Evolutionary conservation across 2,329 filamentous ascomycete genomes (phyloP), one percentile per base, ranked within the genome.

Genomic region (Talaromyces sp.): DNA sequence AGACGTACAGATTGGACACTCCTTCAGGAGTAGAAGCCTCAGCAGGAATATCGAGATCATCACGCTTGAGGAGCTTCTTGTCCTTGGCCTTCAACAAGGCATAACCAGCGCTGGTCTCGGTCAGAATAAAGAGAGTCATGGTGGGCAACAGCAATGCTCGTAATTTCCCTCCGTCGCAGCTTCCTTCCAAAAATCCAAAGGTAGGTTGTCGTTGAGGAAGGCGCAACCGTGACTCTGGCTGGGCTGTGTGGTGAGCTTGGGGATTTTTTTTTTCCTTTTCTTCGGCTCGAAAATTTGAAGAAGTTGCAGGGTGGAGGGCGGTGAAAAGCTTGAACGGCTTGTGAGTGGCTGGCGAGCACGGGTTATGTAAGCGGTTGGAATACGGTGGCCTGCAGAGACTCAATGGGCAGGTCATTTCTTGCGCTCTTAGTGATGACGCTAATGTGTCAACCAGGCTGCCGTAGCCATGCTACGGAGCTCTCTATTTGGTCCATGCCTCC

Each of bases 31-130:
- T 90, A 70, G 88, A 86, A 68, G 93, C 85, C 78, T 95, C 89
- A 69, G 87, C 85, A 62, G 87, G 85, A 69, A 96, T 81, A 75
- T 93, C 89, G 69, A 96, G 81, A 75, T 93, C 89, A 81, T 94
- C 90, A 75, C 90, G 89, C 81, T 96, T 95, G 70, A 99, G 85
- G 66, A 98, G 87, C 85, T 98, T 98, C 88, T 97, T 98, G 86
- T 98, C 94, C 80, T 93, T 92, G 73, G 94, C 91, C 86, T 99
- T 98, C 84, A 99, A 93, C 79, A 99, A 88, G 80, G 93, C 95
- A 84, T 98, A 98, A 79, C 95, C 96, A 73, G 93, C 93, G 81
- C 91, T 92, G 79, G 93, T 97, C 83, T 97, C 93, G 75, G 90
- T 90, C 73, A 97, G 89, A 82, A 97, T 91, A 82, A 96, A 96